Percentiles rank a stretch among this genome's conserved stretches.
These are phyloP conservation scores for Delonix regia DNA, from an alignment of 306 rosid genomes.

Conservation along the genomic window DNA sequence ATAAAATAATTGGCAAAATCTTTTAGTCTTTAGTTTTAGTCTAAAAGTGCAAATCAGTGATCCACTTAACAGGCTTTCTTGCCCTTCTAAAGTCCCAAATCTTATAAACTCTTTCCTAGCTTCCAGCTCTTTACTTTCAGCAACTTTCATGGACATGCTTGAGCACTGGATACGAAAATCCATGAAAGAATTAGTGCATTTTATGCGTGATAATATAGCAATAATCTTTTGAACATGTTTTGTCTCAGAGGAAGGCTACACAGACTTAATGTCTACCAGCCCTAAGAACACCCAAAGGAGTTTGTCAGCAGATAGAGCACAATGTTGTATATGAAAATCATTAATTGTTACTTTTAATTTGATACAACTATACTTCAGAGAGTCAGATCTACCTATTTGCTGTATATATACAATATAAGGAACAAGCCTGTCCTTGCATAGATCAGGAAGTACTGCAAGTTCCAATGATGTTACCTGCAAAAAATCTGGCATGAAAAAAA, in stretches of 20 bases:
- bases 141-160: neutral
- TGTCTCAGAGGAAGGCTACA: slow-evolving; percentile 1
- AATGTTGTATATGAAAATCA: neutral
- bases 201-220: slow-evolving; percentile 6
- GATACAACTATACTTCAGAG: slow-evolving; percentile 22
- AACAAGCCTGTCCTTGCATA: slow-evolving; percentile 57
- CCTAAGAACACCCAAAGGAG: neutral
- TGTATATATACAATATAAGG: slow-evolving; percentile 85
- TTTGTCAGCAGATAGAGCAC: neutral
- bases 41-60: neutral
- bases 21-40: neutral
- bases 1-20: neutral
- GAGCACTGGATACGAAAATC: slow-evolving; percentile 5
- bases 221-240: neutral
- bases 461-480: slow-evolving; percentile 81
- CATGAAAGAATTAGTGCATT: slow-evolving; percentile 14
- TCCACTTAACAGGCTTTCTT: slow-evolving; percentile 13
- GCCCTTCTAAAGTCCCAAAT: neutral
- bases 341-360: slow-evolving; percentile 17
- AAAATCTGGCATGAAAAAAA: slow-evolving; percentile 35
- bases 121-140: neutral
- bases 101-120: neutral
- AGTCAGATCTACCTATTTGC: slow-evolving; percentile 76
- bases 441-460: slow-evolving; percentile 64
- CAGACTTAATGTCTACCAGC: neutral